Evolutionary conservation across 306 rosid species (phyloP).

Genomic region (Myrica gale): DNA sequence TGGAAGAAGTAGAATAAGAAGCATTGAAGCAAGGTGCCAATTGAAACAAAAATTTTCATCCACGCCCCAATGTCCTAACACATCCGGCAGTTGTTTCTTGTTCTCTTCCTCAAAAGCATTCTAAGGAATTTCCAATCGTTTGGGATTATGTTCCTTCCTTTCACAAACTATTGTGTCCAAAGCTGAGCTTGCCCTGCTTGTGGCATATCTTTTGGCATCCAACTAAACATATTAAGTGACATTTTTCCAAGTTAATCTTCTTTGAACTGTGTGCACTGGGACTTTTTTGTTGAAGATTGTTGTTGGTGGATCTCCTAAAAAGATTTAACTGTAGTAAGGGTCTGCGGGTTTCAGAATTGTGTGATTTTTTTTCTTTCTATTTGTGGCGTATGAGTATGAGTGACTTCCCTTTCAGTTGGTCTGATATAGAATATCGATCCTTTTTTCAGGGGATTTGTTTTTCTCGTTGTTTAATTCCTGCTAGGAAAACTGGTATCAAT

Average conservation of each 20-base stretch:
- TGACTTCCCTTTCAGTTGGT: background rate
- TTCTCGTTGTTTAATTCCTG: background rate
- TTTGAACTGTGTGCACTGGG: background rate
- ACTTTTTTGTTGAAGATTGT: background rate
- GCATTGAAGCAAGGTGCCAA: no score
- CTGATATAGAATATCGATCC: background rate
- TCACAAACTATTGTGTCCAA: background rate
- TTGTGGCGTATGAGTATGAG: background rate
- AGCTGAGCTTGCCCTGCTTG: background rate
- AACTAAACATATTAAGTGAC: background rate
- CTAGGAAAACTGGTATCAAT: background rate
- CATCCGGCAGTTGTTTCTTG: no score
- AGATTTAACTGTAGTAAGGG: no score
- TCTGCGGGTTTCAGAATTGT: no score
- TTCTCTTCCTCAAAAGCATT: background rate
- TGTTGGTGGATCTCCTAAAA: background rate
- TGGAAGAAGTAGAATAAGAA: no score
- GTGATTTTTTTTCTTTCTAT: background rate
- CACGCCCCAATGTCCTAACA: no score
- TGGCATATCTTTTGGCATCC: background rate
- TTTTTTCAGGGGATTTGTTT: background rate
- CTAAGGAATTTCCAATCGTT: background rate
- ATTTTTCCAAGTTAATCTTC: background rate
- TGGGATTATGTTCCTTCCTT: background rate
- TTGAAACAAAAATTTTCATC: no score